A percentile compares a stretch with the other conserved stretches of the same genome.
Evolutionary conservation across 768 basidiomycete species (phyloP).

Genomic region (Kwoniella sp.): DNA sequence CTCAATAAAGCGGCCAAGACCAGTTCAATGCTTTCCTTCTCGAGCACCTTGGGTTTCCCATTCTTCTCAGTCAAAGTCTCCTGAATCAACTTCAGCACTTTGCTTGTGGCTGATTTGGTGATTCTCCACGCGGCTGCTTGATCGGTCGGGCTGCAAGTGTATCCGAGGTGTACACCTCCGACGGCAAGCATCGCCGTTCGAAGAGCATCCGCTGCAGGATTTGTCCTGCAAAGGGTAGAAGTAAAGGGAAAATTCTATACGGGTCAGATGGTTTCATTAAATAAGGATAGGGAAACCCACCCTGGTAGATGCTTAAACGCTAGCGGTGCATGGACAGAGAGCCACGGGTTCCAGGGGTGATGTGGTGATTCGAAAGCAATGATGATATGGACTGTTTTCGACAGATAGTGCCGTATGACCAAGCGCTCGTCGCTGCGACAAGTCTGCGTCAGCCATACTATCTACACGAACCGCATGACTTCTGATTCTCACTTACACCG

Average conservation of each 20-base stretch:
- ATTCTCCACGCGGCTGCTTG: constrained; percentile 27
- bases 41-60: constrained; percentile 13
- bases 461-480: background rate
- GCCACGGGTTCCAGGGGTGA: constrained; percentile 45
- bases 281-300: constrained; percentile 8
- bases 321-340: constrained; percentile 32
- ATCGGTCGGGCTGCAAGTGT: constrained; percentile 26
- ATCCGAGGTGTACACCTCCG: constrained; percentile 43
- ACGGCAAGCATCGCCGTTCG: constrained; percentile 40
- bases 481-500: constrained; percentile 25
- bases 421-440: constrained; percentile 34
- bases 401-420: constrained; percentile 46
- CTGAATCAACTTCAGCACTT: constrained; percentile 29
- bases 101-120: constrained; percentile 23
- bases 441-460: background rate
- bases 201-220: constrained; percentile 40
- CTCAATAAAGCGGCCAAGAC: constrained; percentile 42
- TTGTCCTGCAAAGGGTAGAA: constrained; percentile 12
- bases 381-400: constrained; percentile 40
- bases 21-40: constrained; percentile 35
- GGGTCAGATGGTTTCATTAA: no score
- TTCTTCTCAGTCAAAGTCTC: constrained; percentile 17
- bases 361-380: constrained; percentile 36
- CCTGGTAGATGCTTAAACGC: constrained; percentile 36
- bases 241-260: background rate